phyloP scores from a whole-genome alignment of 768 basidiomycete genomes.

The Kwoniella dejecticola region DNA sequence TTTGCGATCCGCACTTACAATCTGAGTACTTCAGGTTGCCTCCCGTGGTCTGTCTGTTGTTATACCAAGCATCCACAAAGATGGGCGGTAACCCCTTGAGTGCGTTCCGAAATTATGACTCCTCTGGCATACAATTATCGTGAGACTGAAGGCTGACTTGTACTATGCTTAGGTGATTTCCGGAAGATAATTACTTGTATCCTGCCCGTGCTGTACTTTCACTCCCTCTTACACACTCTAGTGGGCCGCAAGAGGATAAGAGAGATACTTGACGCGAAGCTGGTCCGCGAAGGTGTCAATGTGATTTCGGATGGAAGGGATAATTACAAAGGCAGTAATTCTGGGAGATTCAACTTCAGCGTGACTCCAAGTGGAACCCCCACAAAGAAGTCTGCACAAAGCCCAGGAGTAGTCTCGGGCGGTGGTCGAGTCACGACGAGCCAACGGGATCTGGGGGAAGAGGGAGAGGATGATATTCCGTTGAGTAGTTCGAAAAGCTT shows the following conservation, averaged over 20 bases:
- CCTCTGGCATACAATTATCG: not conserved
- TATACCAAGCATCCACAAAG: not conserved
- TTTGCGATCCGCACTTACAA: not conserved
- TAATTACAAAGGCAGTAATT: not conserved
- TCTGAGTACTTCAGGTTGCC: not conserved
- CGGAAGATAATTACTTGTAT: not conserved
- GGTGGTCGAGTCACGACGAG: not conserved
- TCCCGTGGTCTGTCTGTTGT: slow-evolving; percentile 4
- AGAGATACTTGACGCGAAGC: not conserved
- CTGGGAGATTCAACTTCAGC: slow-evolving; percentile 1
- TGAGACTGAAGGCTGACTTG: too few species aligned
- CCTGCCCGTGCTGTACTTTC: slow-evolving; percentile 5
- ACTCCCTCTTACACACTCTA: slow-evolving; percentile 1
- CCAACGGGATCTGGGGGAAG: not conserved
- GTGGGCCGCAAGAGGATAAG: not conserved
- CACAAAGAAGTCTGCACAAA: not conserved
- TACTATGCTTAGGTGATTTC: not conserved
- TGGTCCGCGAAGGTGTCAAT: not conserved
- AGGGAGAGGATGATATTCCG: too few species aligned
- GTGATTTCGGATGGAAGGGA: not conserved
- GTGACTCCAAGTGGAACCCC: not conserved
- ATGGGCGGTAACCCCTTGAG: not conserved
- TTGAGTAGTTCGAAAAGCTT: not conserved
- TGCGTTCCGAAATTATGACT: not conserved
- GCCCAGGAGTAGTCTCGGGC: not conserved